These are phyloP conservation scores for Arachnopeziza araneosa DNA, from an alignment of 2,329 filamentous ascomycete species.

Conservation along the genomic window DNA sequence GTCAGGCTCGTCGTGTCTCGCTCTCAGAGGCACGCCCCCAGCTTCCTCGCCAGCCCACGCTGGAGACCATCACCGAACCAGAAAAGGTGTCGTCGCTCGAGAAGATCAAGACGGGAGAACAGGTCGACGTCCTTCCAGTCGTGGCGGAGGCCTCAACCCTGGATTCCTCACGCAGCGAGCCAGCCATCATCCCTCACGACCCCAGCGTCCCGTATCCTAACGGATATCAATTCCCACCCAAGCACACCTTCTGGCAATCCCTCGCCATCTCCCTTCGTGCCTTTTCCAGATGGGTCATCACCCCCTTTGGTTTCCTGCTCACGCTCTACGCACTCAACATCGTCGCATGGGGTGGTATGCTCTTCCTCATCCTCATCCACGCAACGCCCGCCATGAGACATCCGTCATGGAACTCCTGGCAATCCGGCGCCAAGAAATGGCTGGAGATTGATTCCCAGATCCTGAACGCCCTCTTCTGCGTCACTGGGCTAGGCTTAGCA, in stretches of 20 bases:
- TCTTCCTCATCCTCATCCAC: conserved; percentile 75
- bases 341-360: conserved; percentile 83
- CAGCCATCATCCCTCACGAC: conserved; percentile 11
- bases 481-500: conserved; percentile 77
- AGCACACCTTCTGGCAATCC: conserved; percentile 51
- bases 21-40: conserved; percentile 1
- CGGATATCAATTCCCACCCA: conserved; percentile 28
- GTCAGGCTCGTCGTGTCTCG: conserved; percentile 14
- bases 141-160: not conserved
- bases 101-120: not conserved
- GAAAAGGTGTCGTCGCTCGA: not conserved
- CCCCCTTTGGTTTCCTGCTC: conserved; percentile 68
- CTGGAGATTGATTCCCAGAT: conserved; percentile 79
- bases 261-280: conserved; percentile 49
- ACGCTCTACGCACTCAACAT: conserved; percentile 76
- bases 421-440: conserved; percentile 71
- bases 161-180: not conserved
- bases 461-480: conserved; percentile 75
- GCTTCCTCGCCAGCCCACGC: conserved; percentile 12
- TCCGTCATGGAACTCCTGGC: conserved; percentile 42
- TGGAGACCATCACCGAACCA: conserved; percentile 6
- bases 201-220: conserved; percentile 17
- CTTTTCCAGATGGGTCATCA: conserved; percentile 67
- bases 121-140: not conserved
- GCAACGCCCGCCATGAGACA: conserved; percentile 66